phyloP scores from a whole-genome alignment of 495 filamentous ascomycete species.

The Penicillium waksmanii region DNA sequence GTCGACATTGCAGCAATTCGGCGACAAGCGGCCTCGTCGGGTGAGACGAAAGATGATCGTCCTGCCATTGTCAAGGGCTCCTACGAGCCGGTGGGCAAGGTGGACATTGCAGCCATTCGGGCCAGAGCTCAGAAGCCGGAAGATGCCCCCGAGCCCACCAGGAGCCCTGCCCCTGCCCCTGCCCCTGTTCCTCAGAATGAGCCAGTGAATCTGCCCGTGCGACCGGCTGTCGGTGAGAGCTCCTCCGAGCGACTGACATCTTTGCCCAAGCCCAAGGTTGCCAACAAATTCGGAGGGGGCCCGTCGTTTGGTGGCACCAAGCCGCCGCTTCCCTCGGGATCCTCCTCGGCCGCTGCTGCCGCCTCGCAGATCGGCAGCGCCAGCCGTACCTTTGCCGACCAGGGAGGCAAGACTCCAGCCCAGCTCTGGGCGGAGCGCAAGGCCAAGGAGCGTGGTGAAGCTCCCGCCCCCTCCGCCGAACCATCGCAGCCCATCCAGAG shows the following conservation, averaged over 20 bases:
- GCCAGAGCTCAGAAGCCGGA: conserved; percentile 72
- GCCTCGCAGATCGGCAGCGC: conserved; percentile 71
- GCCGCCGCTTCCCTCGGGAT: conserved; percentile 73
- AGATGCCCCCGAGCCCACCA: conserved; percentile 42
- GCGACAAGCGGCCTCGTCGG: conserved; percentile 69
- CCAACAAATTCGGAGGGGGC: conserved; percentile 79
- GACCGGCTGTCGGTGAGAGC: conserved; percentile 62
- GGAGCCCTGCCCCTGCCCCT: conserved; percentile 28
- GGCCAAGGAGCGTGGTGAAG: conserved; percentile 70
- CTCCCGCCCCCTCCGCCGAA: conserved; percentile 35
- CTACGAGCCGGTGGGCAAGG: conserved; percentile 91
- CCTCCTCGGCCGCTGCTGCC: conserved; percentile 54
- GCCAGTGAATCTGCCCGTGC: conserved; percentile 63
- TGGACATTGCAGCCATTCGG: conserved; percentile 92
- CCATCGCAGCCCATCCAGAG: conserved; percentile 58
- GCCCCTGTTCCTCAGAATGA: conserved; percentile 41
- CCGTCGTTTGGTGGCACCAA: conserved; percentile 82
- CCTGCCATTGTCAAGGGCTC: conserved; percentile 84
- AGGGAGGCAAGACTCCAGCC: conserved; percentile 94
- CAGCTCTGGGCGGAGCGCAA: conserved; percentile 98
- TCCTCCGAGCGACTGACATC: conserved; percentile 80
- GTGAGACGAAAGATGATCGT: conserved; percentile 67
- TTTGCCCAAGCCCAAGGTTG: conserved; percentile 91
- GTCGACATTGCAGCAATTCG: conserved; percentile 92
- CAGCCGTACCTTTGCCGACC: conserved; percentile 89